Conservation (phyloP, 2,329 filamentous ascomycete genomes). For the Cordyceps cicadae region DNA sequence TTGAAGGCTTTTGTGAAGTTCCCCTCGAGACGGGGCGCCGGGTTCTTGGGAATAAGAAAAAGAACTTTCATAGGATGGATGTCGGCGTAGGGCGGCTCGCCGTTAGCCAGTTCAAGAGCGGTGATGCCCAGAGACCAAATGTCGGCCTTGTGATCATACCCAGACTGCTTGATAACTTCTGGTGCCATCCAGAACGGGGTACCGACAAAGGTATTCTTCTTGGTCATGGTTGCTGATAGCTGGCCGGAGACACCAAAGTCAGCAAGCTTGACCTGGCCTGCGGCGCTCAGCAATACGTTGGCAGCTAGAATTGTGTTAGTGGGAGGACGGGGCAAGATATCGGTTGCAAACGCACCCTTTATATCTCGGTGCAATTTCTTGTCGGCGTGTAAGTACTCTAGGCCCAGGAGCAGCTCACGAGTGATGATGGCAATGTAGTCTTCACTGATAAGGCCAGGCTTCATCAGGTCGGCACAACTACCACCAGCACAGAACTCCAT, state of each 20-base stretch:
- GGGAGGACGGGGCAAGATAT: neutral
- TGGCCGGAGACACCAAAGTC: slow-evolving; percentile 97
- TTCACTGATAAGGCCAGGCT: slow-evolving; percentile 82
- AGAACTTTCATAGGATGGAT: slow-evolving; percentile 98
- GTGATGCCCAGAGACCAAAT: slow-evolving; percentile 97
- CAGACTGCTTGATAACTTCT: slow-evolving; percentile 96
- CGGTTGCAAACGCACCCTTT: slow-evolving; percentile 54
- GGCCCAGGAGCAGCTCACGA: slow-evolving; percentile 75
- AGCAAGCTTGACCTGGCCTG: slow-evolving; percentile 91
- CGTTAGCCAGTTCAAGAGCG: slow-evolving; percentile 81
- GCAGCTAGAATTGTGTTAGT: slow-evolving; percentile 52
- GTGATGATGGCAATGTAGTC: slow-evolving; percentile 97
- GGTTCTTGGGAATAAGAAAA: slow-evolving; percentile 92
- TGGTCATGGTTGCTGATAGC: slow-evolving; percentile 95
- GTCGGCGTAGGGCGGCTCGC: slow-evolving; percentile 89
- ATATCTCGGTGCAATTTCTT: slow-evolving; percentile 96
- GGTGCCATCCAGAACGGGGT: slow-evolving; percentile 99
- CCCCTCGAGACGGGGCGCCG: slow-evolving; percentile 71
- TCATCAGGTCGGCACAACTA: slow-evolving; percentile 92
- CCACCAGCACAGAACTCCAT: slow-evolving; percentile 99
- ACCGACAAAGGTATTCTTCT: slow-evolving; percentile 98
- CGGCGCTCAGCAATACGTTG: slow-evolving; percentile 81
- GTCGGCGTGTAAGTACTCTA: slow-evolving; percentile 90
- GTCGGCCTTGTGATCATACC: slow-evolving; percentile 95
- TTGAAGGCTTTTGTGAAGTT: slow-evolving; percentile 78